These are phyloP conservation scores for Mortierella polycephala DNA, from an alignment of 371 early-diverging fungal species.

Conservation along the genomic window DNA sequence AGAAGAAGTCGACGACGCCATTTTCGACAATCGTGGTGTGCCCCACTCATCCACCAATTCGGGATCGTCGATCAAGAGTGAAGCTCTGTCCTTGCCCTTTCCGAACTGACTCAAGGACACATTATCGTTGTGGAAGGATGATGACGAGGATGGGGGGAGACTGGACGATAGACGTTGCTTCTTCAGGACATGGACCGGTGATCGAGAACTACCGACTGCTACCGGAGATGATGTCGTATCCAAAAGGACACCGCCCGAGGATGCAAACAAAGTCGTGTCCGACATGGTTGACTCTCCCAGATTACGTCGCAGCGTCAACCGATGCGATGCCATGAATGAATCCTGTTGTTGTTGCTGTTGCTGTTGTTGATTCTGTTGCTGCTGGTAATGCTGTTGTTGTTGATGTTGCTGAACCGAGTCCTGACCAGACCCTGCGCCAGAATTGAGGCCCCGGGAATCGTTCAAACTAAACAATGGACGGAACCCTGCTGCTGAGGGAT, in stretches of 20 bases:
- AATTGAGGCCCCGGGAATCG: constrained; percentile 20
- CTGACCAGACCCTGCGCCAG: constrained; percentile 4
- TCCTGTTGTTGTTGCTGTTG: constrained; percentile 20
- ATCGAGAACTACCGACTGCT: not conserved
- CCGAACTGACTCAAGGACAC: constrained; percentile 24
- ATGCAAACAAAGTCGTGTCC: constrained; percentile 27
- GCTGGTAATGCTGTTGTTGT: constrained; percentile 5
- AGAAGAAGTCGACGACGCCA: not conserved
- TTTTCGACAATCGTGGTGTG: not conserved
- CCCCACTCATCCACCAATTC: constrained; percentile 27
- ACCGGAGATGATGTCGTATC: not conserved
- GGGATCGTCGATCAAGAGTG: constrained; percentile 39
- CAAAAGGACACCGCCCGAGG: constrained; percentile 26
- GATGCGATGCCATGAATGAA: constrained; percentile 2
- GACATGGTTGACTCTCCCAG: constrained; percentile 19
- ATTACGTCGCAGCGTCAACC: constrained; percentile 14
- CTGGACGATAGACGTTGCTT: constrained; percentile 33
- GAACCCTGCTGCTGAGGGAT: constrained; percentile 29
- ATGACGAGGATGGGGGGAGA: constrained; percentile 4
- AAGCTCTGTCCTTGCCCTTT: constrained; percentile 20
- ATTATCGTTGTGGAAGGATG: constrained; percentile 1
- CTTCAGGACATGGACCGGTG: constrained; percentile 33
- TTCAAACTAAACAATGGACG: constrained; percentile 32
- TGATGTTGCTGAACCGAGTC: constrained; percentile 8
- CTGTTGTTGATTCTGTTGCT: constrained; percentile 24